These are phyloP conservation scores for Podila epicladia DNA, from an alignment of 192 early-diverging fungal genomes.

Conservation along the genomic window DNA sequence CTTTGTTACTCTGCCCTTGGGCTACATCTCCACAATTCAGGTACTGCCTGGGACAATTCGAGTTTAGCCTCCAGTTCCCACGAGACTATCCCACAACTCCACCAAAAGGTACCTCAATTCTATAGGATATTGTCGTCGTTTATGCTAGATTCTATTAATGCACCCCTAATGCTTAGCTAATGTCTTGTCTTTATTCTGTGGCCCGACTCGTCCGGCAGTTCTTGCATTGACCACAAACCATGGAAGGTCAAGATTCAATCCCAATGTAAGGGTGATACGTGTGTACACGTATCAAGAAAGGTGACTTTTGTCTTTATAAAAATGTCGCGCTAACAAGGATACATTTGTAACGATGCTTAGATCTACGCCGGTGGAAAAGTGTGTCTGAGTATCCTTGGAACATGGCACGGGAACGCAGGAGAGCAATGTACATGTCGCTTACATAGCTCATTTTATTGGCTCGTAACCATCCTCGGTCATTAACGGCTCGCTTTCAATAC, in stretches of 20 bases:
- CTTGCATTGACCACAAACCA: constrained; percentile 63
- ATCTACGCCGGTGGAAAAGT: constrained; percentile 63
- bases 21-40: constrained; percentile 51
- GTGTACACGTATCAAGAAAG: too few species aligned
- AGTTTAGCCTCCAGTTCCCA: constrained; percentile 59
- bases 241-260: constrained; percentile 65
- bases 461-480: background rate
- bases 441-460: too few species aligned
- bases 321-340: background rate
- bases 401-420: constrained; percentile 65
- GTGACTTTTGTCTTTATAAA: background rate
- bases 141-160: background rate
- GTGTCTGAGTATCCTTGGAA: constrained; percentile 69
- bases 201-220: constrained; percentile 19
- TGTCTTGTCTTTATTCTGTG: background rate
- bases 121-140: background rate
- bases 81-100: constrained; percentile 64
- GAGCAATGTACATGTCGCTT: constrained; percentile 56
- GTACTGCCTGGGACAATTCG: constrained; percentile 54
- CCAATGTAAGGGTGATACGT: constrained; percentile 58
- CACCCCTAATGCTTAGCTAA: background rate
- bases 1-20: background rate
- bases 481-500: background rate
- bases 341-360: background rate
- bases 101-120: constrained; percentile 53